Evolutionary conservation across 768 basidiomycete species (phyloP).

Genomic region (Russula sp.): DNA sequence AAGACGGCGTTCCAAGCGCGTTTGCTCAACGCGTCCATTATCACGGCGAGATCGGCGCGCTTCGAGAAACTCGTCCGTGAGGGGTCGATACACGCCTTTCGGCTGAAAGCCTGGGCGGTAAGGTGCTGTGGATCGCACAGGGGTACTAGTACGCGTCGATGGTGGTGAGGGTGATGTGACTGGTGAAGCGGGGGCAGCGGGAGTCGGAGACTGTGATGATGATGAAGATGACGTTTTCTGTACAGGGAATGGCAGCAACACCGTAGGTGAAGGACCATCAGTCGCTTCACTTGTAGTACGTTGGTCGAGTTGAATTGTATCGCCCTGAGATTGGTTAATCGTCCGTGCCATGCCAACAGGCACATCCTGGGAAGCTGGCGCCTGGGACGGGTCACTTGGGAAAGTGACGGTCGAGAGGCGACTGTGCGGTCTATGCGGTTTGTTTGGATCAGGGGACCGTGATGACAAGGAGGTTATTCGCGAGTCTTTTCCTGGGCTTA

Average conservation of each 20-base stretch:
- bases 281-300: not conserved
- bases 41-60: constrained; percentile 42
- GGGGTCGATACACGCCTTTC: constrained; percentile 71
- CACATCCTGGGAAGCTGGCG: constrained; percentile 14
- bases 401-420: constrained; percentile 30
- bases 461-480: constrained; percentile 29
- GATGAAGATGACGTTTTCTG: constrained; percentile 31
- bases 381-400: constrained; percentile 9
- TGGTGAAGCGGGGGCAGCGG: constrained; percentile 25
- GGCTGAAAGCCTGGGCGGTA: constrained; percentile 96
- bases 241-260: constrained; percentile 4
- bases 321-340: not conserved
- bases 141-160: constrained; percentile 23
- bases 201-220: constrained; percentile 30
- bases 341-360: not conserved
- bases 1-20: constrained; percentile 79
- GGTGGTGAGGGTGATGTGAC: constrained; percentile 31
- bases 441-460: constrained; percentile 27
- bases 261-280: constrained; percentile 5
- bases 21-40: constrained; percentile 67
- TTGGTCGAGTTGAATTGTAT: constrained; percentile 5
- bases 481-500: constrained; percentile 34
- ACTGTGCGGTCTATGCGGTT: constrained; percentile 25
- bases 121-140: constrained; percentile 44
- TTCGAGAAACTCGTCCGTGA: constrained; percentile 79